Evolutionary conservation across 2,329 filamentous ascomycete genomes (phyloP).

Genomic region (Microcyclospora tardicrescens): DNA sequence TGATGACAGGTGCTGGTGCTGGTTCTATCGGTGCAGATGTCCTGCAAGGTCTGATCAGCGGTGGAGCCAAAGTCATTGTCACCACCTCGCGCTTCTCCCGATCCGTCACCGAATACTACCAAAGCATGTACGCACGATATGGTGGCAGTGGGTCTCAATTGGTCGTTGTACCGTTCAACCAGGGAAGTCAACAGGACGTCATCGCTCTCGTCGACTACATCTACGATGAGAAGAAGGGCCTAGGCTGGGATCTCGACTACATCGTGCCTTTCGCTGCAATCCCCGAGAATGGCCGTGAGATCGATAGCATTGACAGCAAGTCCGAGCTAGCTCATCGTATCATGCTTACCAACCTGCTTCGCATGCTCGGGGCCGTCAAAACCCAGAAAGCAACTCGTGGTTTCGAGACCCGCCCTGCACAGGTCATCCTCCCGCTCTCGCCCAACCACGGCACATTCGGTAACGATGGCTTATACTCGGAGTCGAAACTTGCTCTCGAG

Average conservation of each 20-base stretch:
- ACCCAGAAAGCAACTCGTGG: conserved; percentile 73
- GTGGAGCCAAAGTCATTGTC: conserved; percentile 91
- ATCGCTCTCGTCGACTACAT: conserved; percentile 92
- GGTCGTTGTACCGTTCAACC: conserved; percentile 97
- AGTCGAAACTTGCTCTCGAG: conserved; percentile 93
- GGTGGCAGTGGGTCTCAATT: conserved; percentile 91
- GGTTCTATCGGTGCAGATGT: conserved; percentile 97
- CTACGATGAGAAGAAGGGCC: conserved; percentile 88
- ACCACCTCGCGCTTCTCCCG: conserved; percentile 95
- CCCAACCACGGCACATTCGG: conserved; percentile 98
- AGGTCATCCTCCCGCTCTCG: conserved; percentile 89
- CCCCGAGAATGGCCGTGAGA: conserved; percentile 92
- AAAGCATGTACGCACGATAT: conserved; percentile 92
- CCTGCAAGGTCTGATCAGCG: conserved; percentile 86
- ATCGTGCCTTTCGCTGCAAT: conserved; percentile 96
- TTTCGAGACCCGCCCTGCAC: conserved; percentile 89
- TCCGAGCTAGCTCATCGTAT: conserved; percentile 96
- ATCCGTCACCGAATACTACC: conserved; percentile 97
- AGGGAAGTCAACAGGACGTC: conserved; percentile 95
- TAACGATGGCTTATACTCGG: conserved; percentile 93
- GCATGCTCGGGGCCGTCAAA: conserved; percentile 84
- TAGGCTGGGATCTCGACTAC: conserved; percentile 96
- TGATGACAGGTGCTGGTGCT: conserved; percentile 97
- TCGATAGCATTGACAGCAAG: conserved; percentile 91
- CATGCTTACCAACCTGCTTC: conserved; percentile 94